phyloP scores from a whole-genome alignment of 345 rosid species.

The Rubroshorea leprosula region DNA sequence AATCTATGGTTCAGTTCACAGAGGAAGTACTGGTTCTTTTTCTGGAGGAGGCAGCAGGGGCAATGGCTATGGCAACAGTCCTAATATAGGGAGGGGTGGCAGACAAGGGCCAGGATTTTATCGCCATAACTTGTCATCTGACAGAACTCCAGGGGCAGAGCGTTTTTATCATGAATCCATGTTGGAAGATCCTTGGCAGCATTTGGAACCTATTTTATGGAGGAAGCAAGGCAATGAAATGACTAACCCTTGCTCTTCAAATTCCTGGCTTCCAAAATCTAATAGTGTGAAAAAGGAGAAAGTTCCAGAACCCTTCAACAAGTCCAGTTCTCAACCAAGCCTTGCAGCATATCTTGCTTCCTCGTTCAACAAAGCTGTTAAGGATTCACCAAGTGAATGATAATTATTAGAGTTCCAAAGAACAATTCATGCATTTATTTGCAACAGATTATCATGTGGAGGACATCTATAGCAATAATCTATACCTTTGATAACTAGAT shows the following conservation, averaged over 20 bases:
- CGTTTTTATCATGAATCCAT: constrained; percentile 55
- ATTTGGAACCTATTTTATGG: constrained; percentile 57
- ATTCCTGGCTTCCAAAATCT: constrained; percentile 64
- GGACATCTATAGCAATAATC: neutral
- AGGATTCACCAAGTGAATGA: constrained; percentile 29
- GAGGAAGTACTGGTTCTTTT: constrained; percentile 30
- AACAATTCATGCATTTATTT: neutral
- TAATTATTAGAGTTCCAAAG: neutral
- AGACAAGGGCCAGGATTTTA: constrained; percentile 39
- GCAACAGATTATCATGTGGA: neutral
- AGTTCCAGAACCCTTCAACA: constrained; percentile 37
- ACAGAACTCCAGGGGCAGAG: constrained; percentile 31
- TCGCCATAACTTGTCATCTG: constrained; percentile 22
- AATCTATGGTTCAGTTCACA: constrained; percentile 18
- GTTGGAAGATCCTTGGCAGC: constrained; percentile 80
- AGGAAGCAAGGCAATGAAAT: constrained; percentile 26
- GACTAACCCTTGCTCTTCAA: constrained; percentile 26
- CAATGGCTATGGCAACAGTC: constrained; percentile 26
- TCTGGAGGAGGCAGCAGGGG: constrained; percentile 52
- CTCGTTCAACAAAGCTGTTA: constrained; percentile 52
- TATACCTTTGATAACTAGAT: neutral
- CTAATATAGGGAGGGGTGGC: constrained; percentile 34
- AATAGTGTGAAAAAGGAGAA: constrained; percentile 38
- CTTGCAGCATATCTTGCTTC: constrained; percentile 89
- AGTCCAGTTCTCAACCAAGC: constrained; percentile 42